Evolutionary conservation across 768 basidiomycete genomes (phyloP).

Genomic region (Termitomyces sp.): DNA sequence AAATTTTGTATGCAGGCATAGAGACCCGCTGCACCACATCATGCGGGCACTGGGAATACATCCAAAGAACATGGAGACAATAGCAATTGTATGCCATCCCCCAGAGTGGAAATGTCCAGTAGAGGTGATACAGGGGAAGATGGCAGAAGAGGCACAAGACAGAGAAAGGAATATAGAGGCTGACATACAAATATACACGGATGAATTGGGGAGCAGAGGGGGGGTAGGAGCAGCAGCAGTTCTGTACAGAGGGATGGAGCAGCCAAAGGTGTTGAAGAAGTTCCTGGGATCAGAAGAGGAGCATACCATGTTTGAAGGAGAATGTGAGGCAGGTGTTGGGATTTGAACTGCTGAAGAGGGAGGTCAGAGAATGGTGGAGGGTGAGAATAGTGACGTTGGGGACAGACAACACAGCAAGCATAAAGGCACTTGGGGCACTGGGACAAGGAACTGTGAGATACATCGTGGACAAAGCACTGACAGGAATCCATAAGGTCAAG

Average conservation of each 20-base stretch:
- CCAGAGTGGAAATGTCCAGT: background rate
- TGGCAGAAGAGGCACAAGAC: background rate
- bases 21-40: slow-evolving; percentile 10
- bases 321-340: background rate
- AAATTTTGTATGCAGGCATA: too few relatives aligned
- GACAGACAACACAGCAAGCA: background rate
- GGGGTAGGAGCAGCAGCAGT: background rate
- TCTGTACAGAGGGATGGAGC: background rate
- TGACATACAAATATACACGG: too few relatives aligned
- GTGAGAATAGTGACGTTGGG: background rate
- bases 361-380: background rate
- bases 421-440: background rate
- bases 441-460: background rate
- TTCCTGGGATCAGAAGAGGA: background rate
- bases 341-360: background rate
- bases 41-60: background rate
- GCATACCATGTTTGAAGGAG: background rate
- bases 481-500: background rate
- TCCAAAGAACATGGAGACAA: background rate
- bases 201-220: too few relatives aligned
- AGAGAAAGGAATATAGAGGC: background rate
- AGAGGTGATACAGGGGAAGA: background rate
- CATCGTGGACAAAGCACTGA: background rate
- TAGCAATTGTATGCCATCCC: background rate
- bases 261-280: background rate